These are phyloP conservation scores for Aspergillus vadensis DNA, from an alignment of 2,329 filamentous ascomycete species.

Conservation along the genomic window DNA sequence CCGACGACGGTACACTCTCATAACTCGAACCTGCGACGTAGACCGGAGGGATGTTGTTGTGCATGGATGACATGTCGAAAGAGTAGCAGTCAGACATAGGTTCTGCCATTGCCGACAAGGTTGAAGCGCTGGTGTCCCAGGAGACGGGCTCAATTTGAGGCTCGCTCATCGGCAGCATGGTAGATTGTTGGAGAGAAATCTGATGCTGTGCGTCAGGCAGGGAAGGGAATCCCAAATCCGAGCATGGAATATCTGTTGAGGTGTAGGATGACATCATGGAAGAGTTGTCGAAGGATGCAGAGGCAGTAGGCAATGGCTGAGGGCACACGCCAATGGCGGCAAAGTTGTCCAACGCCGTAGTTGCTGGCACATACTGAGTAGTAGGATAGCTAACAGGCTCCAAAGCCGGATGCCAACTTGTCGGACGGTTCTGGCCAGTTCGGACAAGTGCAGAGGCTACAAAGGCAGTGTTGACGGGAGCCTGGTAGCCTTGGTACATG, in stretches of 20 bases:
- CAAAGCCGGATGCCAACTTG: slow-evolving; percentile 73
- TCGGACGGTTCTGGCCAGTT: slow-evolving; percentile 56
- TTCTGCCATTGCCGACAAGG: slow-evolving; percentile 25
- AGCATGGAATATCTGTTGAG: slow-evolving; percentile 22
- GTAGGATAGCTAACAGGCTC: slow-evolving; percentile 33
- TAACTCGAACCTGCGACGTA: slow-evolving; percentile 35
- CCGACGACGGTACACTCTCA: slow-evolving; percentile 39
- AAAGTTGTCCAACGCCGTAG: slow-evolving; percentile 22
- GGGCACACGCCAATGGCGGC: slow-evolving; percentile 21
- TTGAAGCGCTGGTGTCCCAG: slow-evolving; percentile 27
- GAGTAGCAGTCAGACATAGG: slow-evolving; percentile 34
- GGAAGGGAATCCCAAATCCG: slow-evolving; percentile 24
- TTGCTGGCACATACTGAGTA: slow-evolving; percentile 24
- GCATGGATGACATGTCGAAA: slow-evolving; percentile 37
- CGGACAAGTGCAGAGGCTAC: slow-evolving; percentile 41
- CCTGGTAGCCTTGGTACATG: slow-evolving; percentile 46
- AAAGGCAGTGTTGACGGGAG: slow-evolving; percentile 48
- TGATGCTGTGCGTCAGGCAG: slow-evolving; percentile 25
- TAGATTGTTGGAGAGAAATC: slow-evolving; percentile 24
- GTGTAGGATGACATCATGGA: slow-evolving; percentile 28
- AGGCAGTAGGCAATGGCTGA: slow-evolving; percentile 22
- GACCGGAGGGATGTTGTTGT: slow-evolving; percentile 34
- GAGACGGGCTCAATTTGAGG: slow-evolving; percentile 30
- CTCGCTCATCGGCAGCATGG: slow-evolving; percentile 26
- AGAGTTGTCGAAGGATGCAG: slow-evolving; percentile 21